Evolutionary conservation across 1,284 basidiomycete species (phyloP), one percentile per base, ranked within the genome.

Genomic region (Puccinia polysora): DNA sequence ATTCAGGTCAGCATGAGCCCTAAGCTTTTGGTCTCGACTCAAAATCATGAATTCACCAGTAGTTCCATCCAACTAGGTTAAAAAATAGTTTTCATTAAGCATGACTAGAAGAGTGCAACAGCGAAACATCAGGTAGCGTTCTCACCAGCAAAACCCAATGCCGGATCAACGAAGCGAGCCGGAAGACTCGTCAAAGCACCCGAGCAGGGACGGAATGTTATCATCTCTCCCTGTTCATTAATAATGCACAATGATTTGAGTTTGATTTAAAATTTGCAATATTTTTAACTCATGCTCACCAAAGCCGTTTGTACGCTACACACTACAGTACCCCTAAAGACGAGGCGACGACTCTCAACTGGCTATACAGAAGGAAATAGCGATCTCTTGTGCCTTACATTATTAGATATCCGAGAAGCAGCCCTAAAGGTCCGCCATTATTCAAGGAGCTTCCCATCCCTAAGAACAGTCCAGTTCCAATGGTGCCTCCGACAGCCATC

Each of bases 361-460:
- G 43, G 15, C 2, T 15, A 38, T 38, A 53, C n/a, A 18, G 34
- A 8, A 4, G 25, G 36, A 8, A 14, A 45, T 32, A 55, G 45
- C 14, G n/a, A 40, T 14, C 53, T 2, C n/a, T 14, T 32, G 36
- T 43, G 12, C 18, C 53, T n/a, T n/a, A 69, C 67, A 69, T 60
- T 25, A 80, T 76, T 20, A 77, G 73, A 72, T 81, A 81, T 36
- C 77, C 79, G 30, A 82, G 75, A 36, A 81, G 79, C 4, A 81
- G 78, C 62, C 81, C 81, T 15, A 80, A 77, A 0, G 83, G 83
- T 5, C 83, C 83, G 60, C 81, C 82, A 18, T 77, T 76, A 18
- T 79, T 76, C 30, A 84, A 77, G 7, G 81, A 80, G 67, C 83
- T 81, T 30, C 90, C 90, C 8, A 88, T 87, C 74, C 89, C 89